Evolutionary conservation across 225 moss, liverwort and hornwort species (phyloP), one percentile per base, ranked within the genome.

Genomic region (Polytrichum commune): DNA sequence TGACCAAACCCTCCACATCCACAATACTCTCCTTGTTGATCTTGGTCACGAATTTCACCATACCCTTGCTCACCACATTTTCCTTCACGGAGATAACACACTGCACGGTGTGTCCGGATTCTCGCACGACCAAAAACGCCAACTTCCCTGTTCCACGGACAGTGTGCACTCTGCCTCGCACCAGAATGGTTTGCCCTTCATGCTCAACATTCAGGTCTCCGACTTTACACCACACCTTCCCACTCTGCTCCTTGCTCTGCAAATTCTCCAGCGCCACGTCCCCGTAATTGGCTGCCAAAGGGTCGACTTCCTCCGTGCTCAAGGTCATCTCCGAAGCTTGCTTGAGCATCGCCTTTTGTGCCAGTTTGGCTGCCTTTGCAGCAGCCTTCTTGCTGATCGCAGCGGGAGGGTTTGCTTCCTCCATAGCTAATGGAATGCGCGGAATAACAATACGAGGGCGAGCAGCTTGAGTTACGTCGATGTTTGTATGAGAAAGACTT

Each of bases 21-120:
- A 97, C 88, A 35, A 94, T 85, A 29, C 89, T 89, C 75, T 97
- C 94, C 76, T 92, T 94, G 74, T 74, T 97, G 53, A 97, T 69
- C 68, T 88, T 76, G 4, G 76, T 75, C 35, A 90, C 92, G 68
- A 79, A 97, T 73, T 94, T 97, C 8, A 94, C 56, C 97, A 94
- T 97, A 1, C 85, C 88, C 77, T 94, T 97, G 77, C 91, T 91
- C 35, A 96, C 83, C 38, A 83, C 75, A 29, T 77, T 77, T 6
- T 94, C 92, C 22, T 71, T 72, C 18, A 88, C 66, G n/a, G 69
- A 72, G 19, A 89, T 80, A 72, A 97, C 83, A 72, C 89, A 88
- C 79, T 97, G 97, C 46, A 97, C 94, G 4, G 97, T 97, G 27
- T 80, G 84, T 9, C 93, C 91, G 8, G 77, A 73, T 78, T 97